Conservation (phyloP, 1,139 yeast species). For the Magnusiomyces clavatus region DNA sequence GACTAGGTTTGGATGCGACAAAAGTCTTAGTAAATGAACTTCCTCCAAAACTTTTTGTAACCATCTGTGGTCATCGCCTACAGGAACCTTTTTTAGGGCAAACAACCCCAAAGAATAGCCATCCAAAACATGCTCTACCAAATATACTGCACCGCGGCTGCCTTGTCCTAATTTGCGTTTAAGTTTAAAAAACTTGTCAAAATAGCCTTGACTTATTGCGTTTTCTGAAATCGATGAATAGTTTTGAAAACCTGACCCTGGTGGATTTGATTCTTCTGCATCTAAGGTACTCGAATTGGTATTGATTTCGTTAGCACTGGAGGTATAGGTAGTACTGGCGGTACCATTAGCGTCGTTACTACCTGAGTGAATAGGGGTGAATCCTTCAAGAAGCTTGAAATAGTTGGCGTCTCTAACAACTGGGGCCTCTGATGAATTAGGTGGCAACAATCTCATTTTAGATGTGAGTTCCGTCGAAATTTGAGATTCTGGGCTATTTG, state of each 20-base stretch:
- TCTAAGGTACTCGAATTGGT: not conserved
- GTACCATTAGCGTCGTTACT: too few species aligned
- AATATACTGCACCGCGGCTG: constrained; percentile 73
- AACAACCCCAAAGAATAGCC: constrained; percentile 66
- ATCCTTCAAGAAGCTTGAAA: constrained; percentile 24
- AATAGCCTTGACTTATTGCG: constrained; percentile 67
- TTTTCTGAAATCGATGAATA: constrained; percentile 20
- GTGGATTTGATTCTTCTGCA: not conserved
- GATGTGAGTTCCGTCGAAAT: not conserved
- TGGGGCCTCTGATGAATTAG: not conserved
- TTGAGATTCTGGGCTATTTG: constrained; percentile 7
- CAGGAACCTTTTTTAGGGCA: constrained; percentile 77
- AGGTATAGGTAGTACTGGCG: too few species aligned
- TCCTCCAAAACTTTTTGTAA: constrained; percentile 66
- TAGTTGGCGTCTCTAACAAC: constrained; percentile 23
- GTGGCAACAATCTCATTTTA: too few species aligned
- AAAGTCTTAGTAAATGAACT: constrained; percentile 53
- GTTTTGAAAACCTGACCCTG: constrained; percentile 8
- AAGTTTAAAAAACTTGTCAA: constrained; percentile 53
- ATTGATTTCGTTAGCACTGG: too few species aligned
- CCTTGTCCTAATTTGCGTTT: constrained; percentile 61
- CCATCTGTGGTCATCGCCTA: constrained; percentile 66
- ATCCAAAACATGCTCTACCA: constrained; percentile 72
- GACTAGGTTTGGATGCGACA: constrained; percentile 56
- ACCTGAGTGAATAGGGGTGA: not conserved